Evolutionary conservation across 352 stramenopile genomes (phyloP).

Genomic region (Blastocystis sp.): DNA sequence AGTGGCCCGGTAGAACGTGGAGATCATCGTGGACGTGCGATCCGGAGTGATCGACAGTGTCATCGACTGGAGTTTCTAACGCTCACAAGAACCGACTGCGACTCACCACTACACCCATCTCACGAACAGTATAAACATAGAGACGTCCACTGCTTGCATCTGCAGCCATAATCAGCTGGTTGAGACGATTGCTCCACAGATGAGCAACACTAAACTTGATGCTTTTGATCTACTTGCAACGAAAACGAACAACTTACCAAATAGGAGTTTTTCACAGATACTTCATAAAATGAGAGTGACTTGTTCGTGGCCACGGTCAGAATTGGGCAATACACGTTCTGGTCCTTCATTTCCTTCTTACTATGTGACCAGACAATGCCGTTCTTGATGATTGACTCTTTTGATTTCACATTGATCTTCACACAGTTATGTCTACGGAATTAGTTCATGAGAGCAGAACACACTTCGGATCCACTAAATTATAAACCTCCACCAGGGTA

Average conservation of each 20-base stretch:
- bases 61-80: conserved; percentile 22
- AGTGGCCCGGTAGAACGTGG: conserved; percentile 39
- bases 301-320: conserved; percentile 4
- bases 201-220: background rate
- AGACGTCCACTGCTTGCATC: background rate
- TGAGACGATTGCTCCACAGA: conserved; percentile 29
- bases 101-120: conserved; percentile 14
- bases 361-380: conserved; percentile 14
- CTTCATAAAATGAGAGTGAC: conserved; percentile 40
- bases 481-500: conserved; percentile 17
- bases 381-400: conserved; percentile 9
- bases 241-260: background rate
- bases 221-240: background rate
- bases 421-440: conserved; percentile 41
- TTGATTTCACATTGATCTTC: conserved; percentile 12
- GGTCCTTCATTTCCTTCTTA: conserved; percentile 1
- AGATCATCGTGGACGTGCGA: background rate
- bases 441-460: background rate
- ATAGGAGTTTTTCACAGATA: background rate
- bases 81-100: background rate
- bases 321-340: conserved; percentile 37
- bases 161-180: conserved; percentile 1
- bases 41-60: background rate
- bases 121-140: conserved; percentile 16
- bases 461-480: conserved; percentile 53